phyloP scores from a whole-genome alignment of 2,329 filamentous ascomycete species.

The Seiridium unicorne region DNA sequence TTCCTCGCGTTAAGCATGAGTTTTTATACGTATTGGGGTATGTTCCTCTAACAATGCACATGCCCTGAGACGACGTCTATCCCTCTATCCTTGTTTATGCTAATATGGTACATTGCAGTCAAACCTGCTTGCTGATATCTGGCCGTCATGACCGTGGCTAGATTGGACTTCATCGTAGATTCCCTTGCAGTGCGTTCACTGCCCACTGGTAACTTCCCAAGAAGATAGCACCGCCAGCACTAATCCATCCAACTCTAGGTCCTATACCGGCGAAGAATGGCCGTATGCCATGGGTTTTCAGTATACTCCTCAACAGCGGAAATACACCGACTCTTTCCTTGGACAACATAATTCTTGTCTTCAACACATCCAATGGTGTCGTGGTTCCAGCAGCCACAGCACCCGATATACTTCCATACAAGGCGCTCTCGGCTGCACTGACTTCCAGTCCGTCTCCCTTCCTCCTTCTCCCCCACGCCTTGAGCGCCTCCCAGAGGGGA shows the following conservation, averaged over 20 bases:
- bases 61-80: not conserved
- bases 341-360: conserved; percentile 94
- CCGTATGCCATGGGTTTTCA: conserved; percentile 59
- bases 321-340: conserved; percentile 61
- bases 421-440: conserved; percentile 73
- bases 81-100: not conserved
- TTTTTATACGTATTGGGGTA: no score
- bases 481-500: conserved; percentile 93
- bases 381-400: conserved; percentile 84
- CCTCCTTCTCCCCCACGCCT: conserved; percentile 61
- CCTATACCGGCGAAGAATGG: conserved; percentile 76
- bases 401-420: conserved; percentile 82
- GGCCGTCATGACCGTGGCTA: not conserved
- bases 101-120: not conserved
- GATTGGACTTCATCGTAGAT: not conserved
- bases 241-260: conserved; percentile 91
- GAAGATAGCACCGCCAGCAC: conserved; percentile 90
- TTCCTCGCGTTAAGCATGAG: no score
- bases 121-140: no score
- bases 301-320: conserved; percentile 62
- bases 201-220: conserved; percentile 90
- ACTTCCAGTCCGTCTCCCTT: conserved; percentile 42
- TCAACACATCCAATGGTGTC: conserved; percentile 92
- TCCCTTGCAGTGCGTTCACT: conserved; percentile 65
- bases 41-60: not conserved